Evolutionary conservation across 768 basidiomycete genomes (phyloP).

Genomic region (Mycena latifolia): DNA sequence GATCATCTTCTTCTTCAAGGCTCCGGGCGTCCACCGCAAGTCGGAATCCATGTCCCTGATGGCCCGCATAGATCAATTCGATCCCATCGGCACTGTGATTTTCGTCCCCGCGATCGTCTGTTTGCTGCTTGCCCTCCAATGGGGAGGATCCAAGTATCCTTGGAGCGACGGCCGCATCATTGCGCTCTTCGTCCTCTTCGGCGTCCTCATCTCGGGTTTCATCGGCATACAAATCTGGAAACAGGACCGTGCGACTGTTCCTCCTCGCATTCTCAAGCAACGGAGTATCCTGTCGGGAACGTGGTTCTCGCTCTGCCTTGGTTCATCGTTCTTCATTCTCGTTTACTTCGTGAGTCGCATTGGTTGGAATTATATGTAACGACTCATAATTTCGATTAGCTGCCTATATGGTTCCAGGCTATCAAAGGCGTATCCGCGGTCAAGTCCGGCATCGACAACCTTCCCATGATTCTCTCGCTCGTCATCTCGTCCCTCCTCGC

Average conservation of each 20-base stretch:
- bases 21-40: slow-evolving; percentile 15
- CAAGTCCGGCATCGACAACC: slow-evolving; percentile 36
- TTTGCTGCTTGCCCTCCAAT: slow-evolving; percentile 18
- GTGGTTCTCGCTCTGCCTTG: neutral
- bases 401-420: slow-evolving; percentile 48
- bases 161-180: slow-evolving; percentile 22
- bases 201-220: neutral
- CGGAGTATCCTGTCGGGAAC: neutral
- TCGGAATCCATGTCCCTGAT: neutral
- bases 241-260: slow-evolving; percentile 6
- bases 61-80: slow-evolving; percentile 2
- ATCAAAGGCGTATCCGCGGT: slow-evolving; percentile 48
- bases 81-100: slow-evolving; percentile 1
- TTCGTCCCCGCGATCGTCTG: slow-evolving; percentile 12
- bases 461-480: slow-evolving; percentile 52
- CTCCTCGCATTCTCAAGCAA: slow-evolving; percentile 12
- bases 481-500: slow-evolving; percentile 55
- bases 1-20: slow-evolving; percentile 28
- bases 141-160: slow-evolving; percentile 19
- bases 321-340: slow-evolving; percentile 8
- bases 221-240: slow-evolving; percentile 9
- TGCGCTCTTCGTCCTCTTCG: slow-evolving; percentile 13
- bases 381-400: slow-evolving; percentile 2
- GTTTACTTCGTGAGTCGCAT: slow-evolving; percentile 3
- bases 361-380: slow-evolving; percentile 7